These are phyloP conservation scores for Schwanniomyces polymorphus DNA, from an alignment of 805 yeast species.

Conservation along the genomic window DNA sequence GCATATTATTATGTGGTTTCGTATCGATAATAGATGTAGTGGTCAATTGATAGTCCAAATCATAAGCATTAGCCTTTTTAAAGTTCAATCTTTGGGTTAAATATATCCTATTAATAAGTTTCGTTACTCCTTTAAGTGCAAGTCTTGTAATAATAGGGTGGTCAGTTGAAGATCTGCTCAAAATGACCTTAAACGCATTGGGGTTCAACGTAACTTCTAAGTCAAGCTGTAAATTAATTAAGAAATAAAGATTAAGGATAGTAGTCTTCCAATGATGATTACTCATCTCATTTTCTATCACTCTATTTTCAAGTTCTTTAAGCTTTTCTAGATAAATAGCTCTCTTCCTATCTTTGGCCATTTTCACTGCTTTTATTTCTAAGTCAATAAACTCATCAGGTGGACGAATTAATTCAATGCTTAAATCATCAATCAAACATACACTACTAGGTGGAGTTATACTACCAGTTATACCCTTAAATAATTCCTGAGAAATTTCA, in stretches of 20 bases:
- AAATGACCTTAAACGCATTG: conserved; percentile 42
- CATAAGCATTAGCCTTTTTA: conserved; percentile 44
- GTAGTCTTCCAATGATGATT: conserved; percentile 59
- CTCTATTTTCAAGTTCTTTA: conserved; percentile 39
- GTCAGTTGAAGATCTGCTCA: conserved; percentile 50
- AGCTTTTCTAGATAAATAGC: conserved; percentile 40
- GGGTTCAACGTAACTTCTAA: conserved; percentile 47
- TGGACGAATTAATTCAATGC: conserved; percentile 53
- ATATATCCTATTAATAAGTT: conserved; percentile 48
- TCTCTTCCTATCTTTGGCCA: conserved; percentile 66
- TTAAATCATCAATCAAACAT: conserved; percentile 50
- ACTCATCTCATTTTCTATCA: conserved; percentile 22
- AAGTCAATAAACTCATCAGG: conserved; percentile 57
- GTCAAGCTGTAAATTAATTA: conserved; percentile 54
- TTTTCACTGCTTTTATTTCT: conserved; percentile 57
- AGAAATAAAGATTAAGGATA: conserved; percentile 46
- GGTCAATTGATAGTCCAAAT: conserved; percentile 29
- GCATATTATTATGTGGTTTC: conserved; percentile 24
- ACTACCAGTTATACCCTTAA: conserved; percentile 30
- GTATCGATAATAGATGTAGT: conserved; percentile 47
- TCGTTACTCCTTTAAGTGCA: conserved; percentile 59
- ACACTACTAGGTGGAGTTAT: conserved; percentile 34
- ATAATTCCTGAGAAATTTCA: conserved; percentile 52
- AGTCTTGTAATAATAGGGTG: conserved; percentile 69
- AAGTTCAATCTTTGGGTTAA: conserved; percentile 48